Percentiles rank a stretch among this genome's conserved stretches.
Conservation (phyloP, 345 rosid genomes). For the Pistacia atlantica region DNA sequence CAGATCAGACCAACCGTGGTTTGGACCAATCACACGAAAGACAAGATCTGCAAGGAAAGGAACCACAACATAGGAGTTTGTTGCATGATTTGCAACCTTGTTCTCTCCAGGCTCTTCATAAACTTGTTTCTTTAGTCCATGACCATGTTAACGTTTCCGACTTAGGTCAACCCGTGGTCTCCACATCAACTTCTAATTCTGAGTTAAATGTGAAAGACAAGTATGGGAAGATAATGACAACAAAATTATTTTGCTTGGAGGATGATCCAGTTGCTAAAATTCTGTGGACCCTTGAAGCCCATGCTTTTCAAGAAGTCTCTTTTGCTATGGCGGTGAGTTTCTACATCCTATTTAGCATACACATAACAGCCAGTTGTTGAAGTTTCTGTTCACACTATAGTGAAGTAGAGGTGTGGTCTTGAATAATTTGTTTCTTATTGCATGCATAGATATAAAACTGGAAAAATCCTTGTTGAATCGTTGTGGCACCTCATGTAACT, state of each 20-base stretch:
- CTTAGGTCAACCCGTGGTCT: slow-evolving; percentile 32
- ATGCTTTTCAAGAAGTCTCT: slow-evolving; percentile 54
- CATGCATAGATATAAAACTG: too few species aligned
- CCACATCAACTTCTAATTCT: slow-evolving; percentile 39
- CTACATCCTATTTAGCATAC: slow-evolving; percentile 10
- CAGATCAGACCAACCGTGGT: slow-evolving; percentile 35
- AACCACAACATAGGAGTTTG: slow-evolving; percentile 27
- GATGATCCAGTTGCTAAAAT: slow-evolving; percentile 77
- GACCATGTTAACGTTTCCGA: slow-evolving; percentile 49
- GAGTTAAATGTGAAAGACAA: slow-evolving; percentile 29
- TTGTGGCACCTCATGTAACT: background rate
- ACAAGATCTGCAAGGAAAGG: slow-evolving; percentile 35
- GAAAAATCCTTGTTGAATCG: background rate
- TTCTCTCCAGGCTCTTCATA: slow-evolving; percentile 59
- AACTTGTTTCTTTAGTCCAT: slow-evolving; percentile 80
- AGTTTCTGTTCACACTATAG: slow-evolving; percentile 14
- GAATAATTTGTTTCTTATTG: too few species aligned
- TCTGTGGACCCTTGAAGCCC: slow-evolving; percentile 59
- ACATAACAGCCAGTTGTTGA: slow-evolving; percentile 10
- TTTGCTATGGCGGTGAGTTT: slow-evolving; percentile 75
- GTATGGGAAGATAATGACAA: slow-evolving; percentile 20
- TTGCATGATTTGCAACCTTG: slow-evolving; percentile 53
- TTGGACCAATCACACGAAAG: slow-evolving; percentile 28
- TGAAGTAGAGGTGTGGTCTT: background rate
- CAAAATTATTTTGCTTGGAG: slow-evolving; percentile 43